A percentile compares a stretch with the other conserved stretches of the same genome.
These are phyloP conservation scores for Botrytis paeoniae DNA, from an alignment of 2,329 filamentous ascomycete genomes.

Conservation along the genomic window DNA sequence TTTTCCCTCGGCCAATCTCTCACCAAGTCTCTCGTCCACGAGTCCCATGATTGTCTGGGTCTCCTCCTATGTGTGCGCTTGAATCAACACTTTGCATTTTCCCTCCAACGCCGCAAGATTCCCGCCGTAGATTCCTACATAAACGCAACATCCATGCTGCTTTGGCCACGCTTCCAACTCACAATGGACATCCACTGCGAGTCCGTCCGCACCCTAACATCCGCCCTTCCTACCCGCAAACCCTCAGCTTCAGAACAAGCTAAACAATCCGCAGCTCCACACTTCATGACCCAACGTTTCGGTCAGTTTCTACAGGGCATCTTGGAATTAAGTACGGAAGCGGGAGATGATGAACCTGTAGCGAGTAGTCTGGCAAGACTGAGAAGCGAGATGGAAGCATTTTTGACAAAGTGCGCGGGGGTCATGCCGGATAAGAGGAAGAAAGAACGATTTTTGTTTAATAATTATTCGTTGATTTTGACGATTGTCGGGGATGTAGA, in stretches of 20 bases:
- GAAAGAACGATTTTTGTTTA: slow-evolving; percentile 83
- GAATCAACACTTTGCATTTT: slow-evolving; percentile 92
- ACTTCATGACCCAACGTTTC: slow-evolving; percentile 91
- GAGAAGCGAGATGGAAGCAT: slow-evolving; percentile 77
- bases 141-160: slow-evolving; percentile 90
- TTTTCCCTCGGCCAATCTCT: slow-evolving; percentile 78
- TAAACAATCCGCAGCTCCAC: slow-evolving; percentile 75
- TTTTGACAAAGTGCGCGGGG: slow-evolving; percentile 74
- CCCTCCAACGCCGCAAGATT: slow-evolving; percentile 85
- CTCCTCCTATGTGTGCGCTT: slow-evolving; percentile 87
- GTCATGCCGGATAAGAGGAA: slow-evolving; percentile 75
- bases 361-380: slow-evolving; percentile 75
- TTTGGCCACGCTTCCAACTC: slow-evolving; percentile 93
- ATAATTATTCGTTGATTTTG: slow-evolving; percentile 92
- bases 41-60: slow-evolving; percentile 80
- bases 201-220: slow-evolving; percentile 66
- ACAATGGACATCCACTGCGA: slow-evolving; percentile 93
- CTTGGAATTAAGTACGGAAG: slow-evolving; percentile 78
- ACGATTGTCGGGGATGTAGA: slow-evolving; percentile 82
- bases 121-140: slow-evolving; percentile 88
- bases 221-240: slow-evolving; percentile 46
- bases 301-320: slow-evolving; percentile 88
- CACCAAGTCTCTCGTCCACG: slow-evolving; percentile 71
- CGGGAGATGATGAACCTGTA: slow-evolving; percentile 91
- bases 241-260: slow-evolving; percentile 50